phyloP scores from a whole-genome alignment of 345 rosid genomes.

The Dipteronia sinensis region DNA sequence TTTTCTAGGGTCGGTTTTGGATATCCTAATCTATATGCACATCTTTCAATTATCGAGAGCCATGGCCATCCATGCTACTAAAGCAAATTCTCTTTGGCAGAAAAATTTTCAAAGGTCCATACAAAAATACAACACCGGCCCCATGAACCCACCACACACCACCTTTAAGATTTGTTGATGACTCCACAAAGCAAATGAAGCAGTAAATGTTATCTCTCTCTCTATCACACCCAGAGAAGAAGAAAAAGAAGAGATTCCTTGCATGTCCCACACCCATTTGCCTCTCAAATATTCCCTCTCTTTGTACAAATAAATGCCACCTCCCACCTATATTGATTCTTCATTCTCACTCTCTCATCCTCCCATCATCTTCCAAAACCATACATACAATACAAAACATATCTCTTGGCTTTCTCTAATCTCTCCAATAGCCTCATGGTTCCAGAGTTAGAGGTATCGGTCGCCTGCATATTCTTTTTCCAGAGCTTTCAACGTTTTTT shows the following conservation, averaged over 20 bases:
- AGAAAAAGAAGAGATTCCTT: constrained; percentile 57
- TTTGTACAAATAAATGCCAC: constrained; percentile 42
- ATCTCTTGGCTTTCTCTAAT: constrained; percentile 24
- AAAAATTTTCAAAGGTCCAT: constrained; percentile 9
- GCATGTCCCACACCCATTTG: constrained; percentile 60
- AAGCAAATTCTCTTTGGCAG: constrained; percentile 41
- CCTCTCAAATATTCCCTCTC: constrained; percentile 56
- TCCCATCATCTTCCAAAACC: constrained; percentile 18
- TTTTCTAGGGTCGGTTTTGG: constrained; percentile 43
- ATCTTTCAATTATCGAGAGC: constrained; percentile 20
- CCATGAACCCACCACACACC: constrained; percentile 6
- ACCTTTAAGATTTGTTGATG: constrained; percentile 28
- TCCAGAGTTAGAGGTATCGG: constrained; percentile 49
- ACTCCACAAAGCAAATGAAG: constrained; percentile 21
- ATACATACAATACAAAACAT: constrained; percentile 12
- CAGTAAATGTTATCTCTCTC: constrained; percentile 11
- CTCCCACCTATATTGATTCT: constrained; percentile 45
- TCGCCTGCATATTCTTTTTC: neutral
- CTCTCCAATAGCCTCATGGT: constrained; percentile 38
- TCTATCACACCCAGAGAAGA: neutral
- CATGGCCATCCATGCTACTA: constrained; percentile 29
- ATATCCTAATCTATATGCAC: constrained; percentile 22
- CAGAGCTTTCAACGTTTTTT: neutral
- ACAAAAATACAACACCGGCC: constrained; percentile 8
- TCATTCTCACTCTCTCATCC: constrained; percentile 28